phyloP scores from a whole-genome alignment of 1,139 yeast genomes.

The Hemisphaericaspora xylanilytica region DNA sequence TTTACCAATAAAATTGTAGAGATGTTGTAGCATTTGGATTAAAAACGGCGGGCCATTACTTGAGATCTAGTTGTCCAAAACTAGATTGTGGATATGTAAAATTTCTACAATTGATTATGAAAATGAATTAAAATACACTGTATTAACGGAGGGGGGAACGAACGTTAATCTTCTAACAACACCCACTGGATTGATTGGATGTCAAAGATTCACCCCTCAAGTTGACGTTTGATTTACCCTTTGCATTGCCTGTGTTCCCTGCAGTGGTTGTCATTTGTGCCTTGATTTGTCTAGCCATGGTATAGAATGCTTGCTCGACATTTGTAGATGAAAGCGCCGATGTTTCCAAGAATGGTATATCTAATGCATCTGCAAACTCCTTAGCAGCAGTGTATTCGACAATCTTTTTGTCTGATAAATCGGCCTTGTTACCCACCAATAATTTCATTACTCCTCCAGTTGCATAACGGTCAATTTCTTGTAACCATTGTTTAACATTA shows the following conservation, averaged over 20 bases:
- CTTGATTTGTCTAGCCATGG: constrained; percentile 98
- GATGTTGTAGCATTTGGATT: neutral
- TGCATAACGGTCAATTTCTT: constrained; percentile 97
- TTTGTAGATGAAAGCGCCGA: constrained; percentile 94
- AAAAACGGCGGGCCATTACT: too few species aligned
- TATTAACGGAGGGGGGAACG: neutral
- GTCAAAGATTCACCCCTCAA: constrained; percentile 87
- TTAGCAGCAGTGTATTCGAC: constrained; percentile 96
- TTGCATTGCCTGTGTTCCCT: constrained; percentile 34
- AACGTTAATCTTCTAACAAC: constrained; percentile 53
- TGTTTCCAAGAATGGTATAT: constrained; percentile 94
- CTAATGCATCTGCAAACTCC: constrained; percentile 96
- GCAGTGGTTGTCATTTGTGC: constrained; percentile 80
- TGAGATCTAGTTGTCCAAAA: too few species aligned
- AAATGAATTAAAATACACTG: constrained; percentile 1
- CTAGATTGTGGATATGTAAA: neutral
- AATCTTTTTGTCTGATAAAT: constrained; percentile 87
- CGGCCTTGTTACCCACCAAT: constrained; percentile 96
- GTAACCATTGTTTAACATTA: constrained; percentile 98
- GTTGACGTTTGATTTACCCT: constrained; percentile 72
- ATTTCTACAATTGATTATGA: neutral
- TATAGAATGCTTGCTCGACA: constrained; percentile 96
- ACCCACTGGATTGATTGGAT: constrained; percentile 62
- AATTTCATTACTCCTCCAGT: constrained; percentile 96
- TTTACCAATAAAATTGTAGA: constrained; percentile 1